Evolutionary conservation across 192 early-diverging fungal species (phyloP), one percentile per base, ranked within the genome.

Genomic region (Entophlyctis helioformis): DNA sequence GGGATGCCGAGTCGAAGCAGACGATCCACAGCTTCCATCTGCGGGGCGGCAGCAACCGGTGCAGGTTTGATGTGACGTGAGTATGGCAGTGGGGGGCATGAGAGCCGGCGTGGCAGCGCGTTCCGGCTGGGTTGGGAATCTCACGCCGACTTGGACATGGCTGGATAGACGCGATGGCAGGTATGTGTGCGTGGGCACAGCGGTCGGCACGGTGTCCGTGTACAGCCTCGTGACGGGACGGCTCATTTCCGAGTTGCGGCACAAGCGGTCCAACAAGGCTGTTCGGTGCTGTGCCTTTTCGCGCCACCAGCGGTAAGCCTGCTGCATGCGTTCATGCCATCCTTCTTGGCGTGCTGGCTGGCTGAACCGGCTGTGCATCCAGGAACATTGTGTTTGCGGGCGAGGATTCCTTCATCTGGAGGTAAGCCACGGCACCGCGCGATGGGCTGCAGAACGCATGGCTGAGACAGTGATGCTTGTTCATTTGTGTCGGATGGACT

Each of bases 231-330:
- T 71, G 1, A 80, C 52, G 19, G 86, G 85, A 23, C 74, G 71
- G 51, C 23, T 70, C 0, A 49, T 87, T 4, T 51, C 75, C 15
- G 78, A 78, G 38, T 57, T 91, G 32, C 64, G 56, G 16, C 86
- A 91, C 50, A 75, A 82, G 48, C 63, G 86, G 29, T 84, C 84
- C 4, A 84, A 74, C 26, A 84, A 85, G 36, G 72, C 85, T 1
- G 78, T 91, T 10, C 74, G 74, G n/a, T 81, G 79, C 49, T 86
- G 84, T 50, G 71, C 72, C 36, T 89, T 91, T 64, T 66, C 85
- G 0, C 55, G 76, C 29, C 82, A 89, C 59, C 79, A 74, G 53
- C 71, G 80, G 81, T 81, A 70, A 52, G 54, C 21, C n/a, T 13
- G 7, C 20, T 7, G 8, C 9, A 9, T 41, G 19, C 18, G 11